Evolutionary conservation across 768 basidiomycete species (phyloP).

Genomic region (Tylopilus subfusipes): DNA sequence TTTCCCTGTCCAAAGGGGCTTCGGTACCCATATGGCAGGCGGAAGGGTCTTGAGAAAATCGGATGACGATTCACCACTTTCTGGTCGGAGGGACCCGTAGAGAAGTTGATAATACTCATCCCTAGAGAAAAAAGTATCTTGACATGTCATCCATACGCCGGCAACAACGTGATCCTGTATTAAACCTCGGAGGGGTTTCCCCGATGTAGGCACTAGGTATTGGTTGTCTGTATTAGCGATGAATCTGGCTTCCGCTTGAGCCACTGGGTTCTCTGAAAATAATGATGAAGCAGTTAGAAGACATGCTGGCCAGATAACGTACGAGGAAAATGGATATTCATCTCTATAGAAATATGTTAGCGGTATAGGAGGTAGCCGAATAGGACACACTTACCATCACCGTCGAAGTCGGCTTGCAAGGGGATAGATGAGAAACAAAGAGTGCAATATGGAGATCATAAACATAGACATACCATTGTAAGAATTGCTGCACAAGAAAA

Average conservation of each 20-base stretch:
- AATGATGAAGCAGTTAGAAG: neutral
- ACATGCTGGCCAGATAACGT: slow-evolving; percentile 31
- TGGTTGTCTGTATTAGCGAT: slow-evolving; percentile 99
- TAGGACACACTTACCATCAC: slow-evolving; percentile 59
- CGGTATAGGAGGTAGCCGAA: neutral
- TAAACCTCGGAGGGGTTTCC: slow-evolving; percentile 93
- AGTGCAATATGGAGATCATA: slow-evolving; percentile 1
- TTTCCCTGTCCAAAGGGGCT: slow-evolving; percentile 94
- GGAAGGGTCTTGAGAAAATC: slow-evolving; percentile 75
- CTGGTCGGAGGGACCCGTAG: slow-evolving; percentile 90
- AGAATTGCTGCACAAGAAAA: slow-evolving; percentile 65
- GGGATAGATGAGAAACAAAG: slow-evolving; percentile 6
- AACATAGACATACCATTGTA: slow-evolving; percentile 72
- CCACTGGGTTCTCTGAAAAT: slow-evolving; percentile 81
- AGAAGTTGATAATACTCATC: slow-evolving; percentile 96
- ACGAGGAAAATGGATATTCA: slow-evolving; percentile 99
- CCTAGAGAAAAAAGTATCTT: slow-evolving; percentile 90
- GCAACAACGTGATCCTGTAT: slow-evolving; percentile 99
- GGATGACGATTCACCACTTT: slow-evolving; percentile 60
- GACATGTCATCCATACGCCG: slow-evolving; percentile 98
- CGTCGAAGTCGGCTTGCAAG: slow-evolving; percentile 80
- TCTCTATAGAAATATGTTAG: slow-evolving; percentile 52
- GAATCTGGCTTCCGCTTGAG: slow-evolving; percentile 88
- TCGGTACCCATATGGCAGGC: slow-evolving; percentile 90
- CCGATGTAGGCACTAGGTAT: slow-evolving; percentile 98